These are phyloP conservation scores for Ramaria sp. DNA, from an alignment of 768 basidiomycete species.

Conservation along the genomic window DNA sequence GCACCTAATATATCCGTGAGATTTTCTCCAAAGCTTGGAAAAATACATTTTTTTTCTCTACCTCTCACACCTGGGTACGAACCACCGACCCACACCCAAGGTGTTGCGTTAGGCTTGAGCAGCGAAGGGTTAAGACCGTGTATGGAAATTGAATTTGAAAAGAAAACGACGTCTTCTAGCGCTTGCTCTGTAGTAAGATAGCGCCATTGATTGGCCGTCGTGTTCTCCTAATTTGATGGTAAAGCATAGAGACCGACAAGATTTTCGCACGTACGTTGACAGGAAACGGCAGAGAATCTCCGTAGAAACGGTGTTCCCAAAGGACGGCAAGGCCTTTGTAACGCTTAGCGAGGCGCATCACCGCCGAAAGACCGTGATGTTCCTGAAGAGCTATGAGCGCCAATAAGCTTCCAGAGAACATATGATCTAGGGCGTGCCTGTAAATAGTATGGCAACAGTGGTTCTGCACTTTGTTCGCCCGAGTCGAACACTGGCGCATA, in stretches of 20 bases:
- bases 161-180: constrained; percentile 38
- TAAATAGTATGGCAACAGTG: constrained; percentile 37
- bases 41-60: background rate
- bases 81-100: constrained; percentile 40
- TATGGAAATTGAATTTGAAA: constrained; percentile 29
- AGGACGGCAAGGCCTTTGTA: constrained; percentile 36
- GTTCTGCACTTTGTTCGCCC: constrained; percentile 38
- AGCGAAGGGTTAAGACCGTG: constrained; percentile 13
- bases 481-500: constrained; percentile 35
- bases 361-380: constrained; percentile 36
- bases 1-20: constrained; percentile 18
- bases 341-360: constrained; percentile 35
- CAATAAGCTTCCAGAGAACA: background rate
- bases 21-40: background rate
- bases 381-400: constrained; percentile 20
- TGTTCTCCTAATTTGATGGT: constrained; percentile 25
- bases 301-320: constrained; percentile 43
- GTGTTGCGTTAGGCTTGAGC: constrained; percentile 31
- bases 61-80: constrained; percentile 37
- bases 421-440: constrained; percentile 21
- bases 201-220: constrained; percentile 35
- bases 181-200: constrained; percentile 39
- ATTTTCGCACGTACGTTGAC: constrained; percentile 25
- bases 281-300: constrained; percentile 35
- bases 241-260: background rate